Conservation (phyloP, 352 stramenopile species). For the Globisporangium orthogonon region DNA sequence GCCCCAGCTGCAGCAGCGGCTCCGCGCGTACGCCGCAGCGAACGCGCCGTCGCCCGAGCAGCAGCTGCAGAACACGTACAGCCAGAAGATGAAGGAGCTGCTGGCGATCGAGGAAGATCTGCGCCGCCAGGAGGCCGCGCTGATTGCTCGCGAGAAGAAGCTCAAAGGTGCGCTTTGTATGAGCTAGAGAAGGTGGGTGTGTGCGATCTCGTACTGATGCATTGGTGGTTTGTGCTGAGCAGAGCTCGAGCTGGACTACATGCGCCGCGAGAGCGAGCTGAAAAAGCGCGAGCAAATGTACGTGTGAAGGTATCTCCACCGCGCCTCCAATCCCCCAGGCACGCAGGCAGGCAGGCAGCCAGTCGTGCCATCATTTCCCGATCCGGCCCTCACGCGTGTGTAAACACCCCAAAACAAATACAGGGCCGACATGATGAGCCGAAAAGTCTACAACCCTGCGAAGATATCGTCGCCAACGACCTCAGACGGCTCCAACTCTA, state of each 20-base stretch:
- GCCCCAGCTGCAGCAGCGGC: constrained; percentile 70
- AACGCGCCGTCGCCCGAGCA: constrained; percentile 49
- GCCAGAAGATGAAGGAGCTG: constrained; percentile 86
- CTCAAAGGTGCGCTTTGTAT: constrained; percentile 46
- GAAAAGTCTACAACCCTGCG: constrained; percentile 58
- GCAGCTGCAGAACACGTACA: constrained; percentile 76
- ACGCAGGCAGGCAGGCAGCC: not conserved
- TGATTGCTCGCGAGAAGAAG: constrained; percentile 83
- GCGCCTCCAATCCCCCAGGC: not conserved
- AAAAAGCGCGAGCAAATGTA: constrained; percentile 86
- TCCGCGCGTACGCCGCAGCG: constrained; percentile 69
- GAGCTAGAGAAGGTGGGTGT: not conserved
- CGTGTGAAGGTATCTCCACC: constrained; percentile 8
- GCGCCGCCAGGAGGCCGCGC: constrained; percentile 72
- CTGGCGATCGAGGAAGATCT: constrained; percentile 81
- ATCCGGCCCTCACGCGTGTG: constrained; percentile 1
- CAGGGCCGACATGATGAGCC: constrained; percentile 73
- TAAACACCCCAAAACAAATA: constrained; percentile 1
- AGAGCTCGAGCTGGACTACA: constrained; percentile 78
- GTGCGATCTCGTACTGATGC: too few relatives aligned
- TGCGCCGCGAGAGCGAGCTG: constrained; percentile 69
- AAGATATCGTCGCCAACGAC: constrained; percentile 67
- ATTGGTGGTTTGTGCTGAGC: not conserved
- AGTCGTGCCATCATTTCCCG: not conserved
- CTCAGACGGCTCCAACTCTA: constrained; percentile 74